Conservation (phyloP, 768 basidiomycete genomes). For the Chalciporus chontae region DNA sequence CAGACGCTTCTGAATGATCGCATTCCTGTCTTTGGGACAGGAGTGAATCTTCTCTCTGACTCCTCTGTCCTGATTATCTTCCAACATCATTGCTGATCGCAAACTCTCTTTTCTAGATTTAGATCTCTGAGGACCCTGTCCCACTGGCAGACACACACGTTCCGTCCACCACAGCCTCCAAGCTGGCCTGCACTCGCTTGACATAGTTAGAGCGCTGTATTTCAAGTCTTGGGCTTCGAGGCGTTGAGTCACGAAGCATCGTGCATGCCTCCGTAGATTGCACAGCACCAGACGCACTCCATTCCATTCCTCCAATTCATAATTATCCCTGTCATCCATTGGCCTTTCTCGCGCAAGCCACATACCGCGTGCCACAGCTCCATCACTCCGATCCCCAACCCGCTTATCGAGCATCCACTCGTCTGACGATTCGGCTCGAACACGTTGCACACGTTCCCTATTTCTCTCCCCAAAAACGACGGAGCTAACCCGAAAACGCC, state of each 20-base stretch:
- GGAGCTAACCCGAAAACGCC: constrained; percentile 1
- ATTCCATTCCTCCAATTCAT: neutral
- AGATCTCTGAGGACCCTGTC: neutral
- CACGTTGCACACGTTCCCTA: constrained; percentile 10
- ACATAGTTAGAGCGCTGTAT: no score
- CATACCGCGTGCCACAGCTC: neutral
- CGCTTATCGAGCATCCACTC: neutral
- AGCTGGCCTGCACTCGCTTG: neutral
- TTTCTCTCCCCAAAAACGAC: constrained; percentile 8
- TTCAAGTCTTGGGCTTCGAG: no score
- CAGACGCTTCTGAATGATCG: constrained; percentile 28
- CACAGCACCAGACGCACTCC: neutral
- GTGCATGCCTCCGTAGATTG: no score
- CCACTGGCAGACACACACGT: neutral
- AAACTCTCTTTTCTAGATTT: constrained; percentile 1
- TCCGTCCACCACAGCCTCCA: neutral
- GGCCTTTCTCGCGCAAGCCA: neutral
- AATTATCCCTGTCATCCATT: neutral
- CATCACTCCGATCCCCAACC: constrained; percentile 1
- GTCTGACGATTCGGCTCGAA: constrained; percentile 4
- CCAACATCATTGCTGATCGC: constrained; percentile 12
- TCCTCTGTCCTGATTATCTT: neutral
- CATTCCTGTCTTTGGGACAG: constrained; percentile 13
- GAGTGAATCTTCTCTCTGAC: constrained; percentile 35
- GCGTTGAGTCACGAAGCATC: no score